Conservation (phyloP, 306 rosid genomes). For the Canavalia ensiformis region DNA sequence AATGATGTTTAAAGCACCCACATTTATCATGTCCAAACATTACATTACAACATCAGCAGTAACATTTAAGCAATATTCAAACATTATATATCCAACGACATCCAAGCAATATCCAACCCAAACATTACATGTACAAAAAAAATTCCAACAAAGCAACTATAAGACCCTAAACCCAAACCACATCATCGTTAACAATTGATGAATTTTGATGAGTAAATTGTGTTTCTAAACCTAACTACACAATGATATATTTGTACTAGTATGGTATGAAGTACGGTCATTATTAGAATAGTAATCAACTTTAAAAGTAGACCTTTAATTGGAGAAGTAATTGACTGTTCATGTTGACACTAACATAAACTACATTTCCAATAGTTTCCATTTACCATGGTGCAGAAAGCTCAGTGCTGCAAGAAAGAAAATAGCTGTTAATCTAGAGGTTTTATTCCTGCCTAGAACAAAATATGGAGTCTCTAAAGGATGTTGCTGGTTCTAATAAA, state of each 20-base stretch:
- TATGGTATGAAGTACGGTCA: constrained; percentile 3
- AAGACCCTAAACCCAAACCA: no score
- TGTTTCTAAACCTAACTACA: constrained; percentile 29
- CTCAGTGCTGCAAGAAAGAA: constrained; percentile 49
- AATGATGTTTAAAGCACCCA: no score
- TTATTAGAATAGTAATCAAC: constrained; percentile 3
- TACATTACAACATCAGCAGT: no score
- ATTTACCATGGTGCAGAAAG: constrained; percentile 57
- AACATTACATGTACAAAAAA: no score
- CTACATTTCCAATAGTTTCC: constrained; percentile 25
- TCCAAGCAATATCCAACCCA: no score
- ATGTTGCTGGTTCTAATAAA: constrained; percentile 56
- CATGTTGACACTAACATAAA: not conserved
- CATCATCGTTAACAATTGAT: no score
- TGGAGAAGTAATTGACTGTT: constrained; percentile 22
- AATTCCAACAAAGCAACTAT: no score
- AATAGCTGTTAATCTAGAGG: constrained; percentile 62
- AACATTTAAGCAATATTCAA: no score
- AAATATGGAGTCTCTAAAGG: constrained; percentile 58
- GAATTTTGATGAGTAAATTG: not conserved
- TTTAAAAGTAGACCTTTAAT: not conserved
- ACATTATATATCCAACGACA: no score
- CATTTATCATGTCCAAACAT: no score
- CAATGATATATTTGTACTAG: constrained; percentile 31
- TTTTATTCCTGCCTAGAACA: constrained; percentile 55